These are phyloP conservation scores for Basidiobolus heterosporus DNA, from an alignment of 371 early-diverging fungal genomes.

Conservation along the genomic window DNA sequence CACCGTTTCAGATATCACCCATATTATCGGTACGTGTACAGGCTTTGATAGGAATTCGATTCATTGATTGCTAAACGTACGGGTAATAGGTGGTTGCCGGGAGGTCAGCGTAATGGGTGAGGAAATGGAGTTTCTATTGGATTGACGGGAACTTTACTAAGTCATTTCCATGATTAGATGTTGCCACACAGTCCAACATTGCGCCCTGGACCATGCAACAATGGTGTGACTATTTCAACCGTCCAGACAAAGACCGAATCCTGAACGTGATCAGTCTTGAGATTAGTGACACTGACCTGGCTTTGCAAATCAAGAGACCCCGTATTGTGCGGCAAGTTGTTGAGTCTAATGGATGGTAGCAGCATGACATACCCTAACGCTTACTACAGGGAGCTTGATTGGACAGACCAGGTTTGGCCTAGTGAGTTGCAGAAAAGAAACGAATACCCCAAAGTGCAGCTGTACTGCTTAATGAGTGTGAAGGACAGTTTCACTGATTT, in stretches of 20 bases:
- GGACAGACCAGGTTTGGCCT: constrained; percentile 78
- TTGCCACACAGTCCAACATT: constrained; percentile 61
- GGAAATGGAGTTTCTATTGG: background rate
- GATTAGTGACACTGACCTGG: constrained; percentile 55
- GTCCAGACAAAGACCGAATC: constrained; percentile 32
- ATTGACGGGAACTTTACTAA: background rate
- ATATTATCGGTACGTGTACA: constrained; percentile 31
- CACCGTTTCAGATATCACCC: constrained; percentile 51
- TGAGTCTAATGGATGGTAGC: background rate
- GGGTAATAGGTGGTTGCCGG: constrained; percentile 25
- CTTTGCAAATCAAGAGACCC: constrained; percentile 44
- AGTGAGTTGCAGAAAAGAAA: constrained; percentile 16
- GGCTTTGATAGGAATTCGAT: constrained; percentile 3
- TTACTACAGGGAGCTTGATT: constrained; percentile 56
- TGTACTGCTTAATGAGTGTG: constrained; percentile 83
- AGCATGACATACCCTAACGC: background rate
- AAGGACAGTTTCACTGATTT: constrained; percentile 77
- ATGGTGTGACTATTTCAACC: constrained; percentile 70
- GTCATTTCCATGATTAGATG: constrained; percentile 26
- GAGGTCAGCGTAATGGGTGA: constrained; percentile 54
- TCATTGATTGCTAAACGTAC: background rate
- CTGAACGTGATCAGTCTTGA: constrained; percentile 81
- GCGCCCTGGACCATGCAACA: constrained; percentile 57
- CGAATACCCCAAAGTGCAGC: constrained; percentile 68
- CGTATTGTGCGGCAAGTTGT: constrained; percentile 39